Conservation (phyloP, 768 basidiomycete species). For the Lentinula aciculospora region DNA sequence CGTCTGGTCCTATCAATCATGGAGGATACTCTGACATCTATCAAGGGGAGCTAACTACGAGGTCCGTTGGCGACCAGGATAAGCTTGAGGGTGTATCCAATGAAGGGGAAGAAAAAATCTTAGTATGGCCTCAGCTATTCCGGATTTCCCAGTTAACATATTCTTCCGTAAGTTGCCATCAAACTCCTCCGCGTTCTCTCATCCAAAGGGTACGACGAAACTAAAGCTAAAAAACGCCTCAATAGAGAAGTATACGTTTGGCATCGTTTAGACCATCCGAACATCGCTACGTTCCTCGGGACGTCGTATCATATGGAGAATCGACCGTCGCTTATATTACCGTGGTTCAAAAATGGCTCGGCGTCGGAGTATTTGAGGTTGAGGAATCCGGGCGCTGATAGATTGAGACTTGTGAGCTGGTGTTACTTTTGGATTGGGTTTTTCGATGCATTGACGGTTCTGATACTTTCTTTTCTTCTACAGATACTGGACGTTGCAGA, state of each 20-base stretch:
- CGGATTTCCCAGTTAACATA: too few relatives aligned
- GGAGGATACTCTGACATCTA: conserved; percentile 47
- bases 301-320: conserved; percentile 33
- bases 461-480: background rate
- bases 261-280: conserved; percentile 41
- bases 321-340: conserved; percentile 33
- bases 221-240: conserved; percentile 33
- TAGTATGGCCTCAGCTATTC: conserved; percentile 8
- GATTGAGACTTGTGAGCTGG: conserved; percentile 29
- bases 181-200: conserved; percentile 36
- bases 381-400: conserved; percentile 24
- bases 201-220: conserved; percentile 23
- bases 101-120: conserved; percentile 15
- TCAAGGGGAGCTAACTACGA: conserved; percentile 29
- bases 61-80: too few relatives aligned
- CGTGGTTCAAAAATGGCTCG: conserved; percentile 45
- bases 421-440: background rate
- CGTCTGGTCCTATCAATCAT: conserved; percentile 30
- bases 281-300: conserved; percentile 44
- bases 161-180: conserved; percentile 49
- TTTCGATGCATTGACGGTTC: background rate
- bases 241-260: conserved; percentile 42
- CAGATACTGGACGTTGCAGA: conserved; percentile 38
- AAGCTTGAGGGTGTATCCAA: too few relatives aligned
- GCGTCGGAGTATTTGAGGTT: conserved; percentile 35